These are phyloP conservation scores for Puccinia hordei DNA, from an alignment of 1,284 basidiomycete species.

Conservation along the genomic window DNA sequence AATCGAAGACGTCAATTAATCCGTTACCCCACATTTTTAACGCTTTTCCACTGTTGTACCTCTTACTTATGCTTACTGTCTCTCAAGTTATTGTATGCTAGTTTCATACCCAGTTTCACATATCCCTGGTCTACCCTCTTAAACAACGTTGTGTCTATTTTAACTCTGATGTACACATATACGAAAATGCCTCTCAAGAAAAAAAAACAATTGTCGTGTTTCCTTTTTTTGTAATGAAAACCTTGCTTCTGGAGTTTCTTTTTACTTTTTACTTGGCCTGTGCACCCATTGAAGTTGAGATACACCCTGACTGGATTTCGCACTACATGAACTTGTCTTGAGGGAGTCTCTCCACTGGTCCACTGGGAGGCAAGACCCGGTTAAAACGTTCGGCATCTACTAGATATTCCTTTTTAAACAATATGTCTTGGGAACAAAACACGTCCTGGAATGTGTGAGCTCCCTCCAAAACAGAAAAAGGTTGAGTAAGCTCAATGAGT, in stretches of 20 bases:
- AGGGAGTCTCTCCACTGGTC: too few species aligned
- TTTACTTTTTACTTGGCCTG: not conserved
- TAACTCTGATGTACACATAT: not conserved
- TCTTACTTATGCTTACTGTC: not conserved
- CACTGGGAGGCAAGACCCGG: too few species aligned
- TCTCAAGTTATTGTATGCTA: not conserved
- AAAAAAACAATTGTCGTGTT: not conserved
- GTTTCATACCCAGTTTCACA: not conserved
- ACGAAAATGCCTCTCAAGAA: not conserved
- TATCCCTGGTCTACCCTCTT: not conserved
- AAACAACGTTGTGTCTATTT: not conserved
- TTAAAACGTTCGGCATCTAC: too few species aligned
- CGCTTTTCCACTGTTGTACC: not conserved
- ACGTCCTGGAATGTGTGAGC: too few species aligned
- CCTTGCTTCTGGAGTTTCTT: not conserved
- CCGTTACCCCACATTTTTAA: too few species aligned
- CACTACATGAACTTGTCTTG: too few species aligned
- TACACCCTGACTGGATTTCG: too few species aligned
- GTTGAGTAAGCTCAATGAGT: too few species aligned
- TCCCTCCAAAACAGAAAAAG: too few species aligned
- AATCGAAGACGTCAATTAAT: conserved; percentile 75
- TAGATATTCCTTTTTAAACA: too few species aligned
- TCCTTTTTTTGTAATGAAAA: not conserved
- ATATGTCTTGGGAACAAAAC: too few species aligned
- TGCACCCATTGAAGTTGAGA: too few species aligned